Percentiles rank a stretch among this genome's conserved stretches.
These are phyloP conservation scores for Symbiodinium natans DNA, from an alignment of 73 alveolate genomes.

Conservation along the genomic window DNA sequence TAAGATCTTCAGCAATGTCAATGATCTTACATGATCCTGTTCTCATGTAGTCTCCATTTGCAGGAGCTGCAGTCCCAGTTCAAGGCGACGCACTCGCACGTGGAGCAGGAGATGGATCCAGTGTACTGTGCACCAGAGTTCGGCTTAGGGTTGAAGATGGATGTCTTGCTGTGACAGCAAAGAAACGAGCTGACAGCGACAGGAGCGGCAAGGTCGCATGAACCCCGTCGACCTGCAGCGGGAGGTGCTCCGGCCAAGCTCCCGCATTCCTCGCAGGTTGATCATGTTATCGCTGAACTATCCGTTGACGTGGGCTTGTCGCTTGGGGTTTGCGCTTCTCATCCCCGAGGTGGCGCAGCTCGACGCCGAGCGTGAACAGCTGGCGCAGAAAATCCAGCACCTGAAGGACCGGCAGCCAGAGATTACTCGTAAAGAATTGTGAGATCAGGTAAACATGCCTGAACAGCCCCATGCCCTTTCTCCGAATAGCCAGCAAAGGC, in stretches of 20 bases:
- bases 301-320: too few species aligned
- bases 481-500: constrained; percentile 73
- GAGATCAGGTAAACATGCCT: background rate
- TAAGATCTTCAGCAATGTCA: background rate
- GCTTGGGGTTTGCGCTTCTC: background rate
- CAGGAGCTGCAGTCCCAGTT: constrained; percentile 97
- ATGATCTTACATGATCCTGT: background rate
- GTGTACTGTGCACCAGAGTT: background rate
- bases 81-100: constrained; percentile 97
- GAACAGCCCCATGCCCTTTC: constrained; percentile 93
- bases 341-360: constrained; percentile 96
- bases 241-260: constrained; percentile 32
- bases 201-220: constrained; percentile 96
- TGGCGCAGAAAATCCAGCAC: constrained; percentile 96
- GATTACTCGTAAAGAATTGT: too few species aligned
- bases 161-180: too few species aligned
- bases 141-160: too few species aligned
- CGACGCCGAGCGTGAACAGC: constrained; percentile 98
- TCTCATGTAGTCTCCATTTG: background rate
- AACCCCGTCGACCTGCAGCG: constrained; percentile 97
- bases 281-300: too few species aligned
- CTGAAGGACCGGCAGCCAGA: constrained; percentile 95
- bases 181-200: too few species aligned
- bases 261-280: too few species aligned
- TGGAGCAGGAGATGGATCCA: constrained; percentile 95